A percentile compares a stretch with the other conserved stretches of the same genome.
These are phyloP conservation scores for Casuarina cunninghamiana DNA, from an alignment of 306 rosid genomes.

Conservation along the genomic window DNA sequence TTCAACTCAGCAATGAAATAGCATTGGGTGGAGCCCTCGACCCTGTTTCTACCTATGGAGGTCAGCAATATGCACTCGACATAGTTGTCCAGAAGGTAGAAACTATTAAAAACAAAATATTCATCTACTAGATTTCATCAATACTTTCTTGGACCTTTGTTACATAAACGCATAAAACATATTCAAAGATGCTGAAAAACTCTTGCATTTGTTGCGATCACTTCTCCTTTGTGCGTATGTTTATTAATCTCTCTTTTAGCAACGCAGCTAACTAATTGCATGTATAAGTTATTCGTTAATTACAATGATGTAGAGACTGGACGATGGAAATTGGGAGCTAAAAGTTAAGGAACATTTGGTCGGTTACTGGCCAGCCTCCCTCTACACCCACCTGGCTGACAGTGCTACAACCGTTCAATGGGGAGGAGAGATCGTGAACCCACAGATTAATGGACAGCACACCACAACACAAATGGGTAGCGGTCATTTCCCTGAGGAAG, in stretches of 20 bases:
- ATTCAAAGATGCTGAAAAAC: no score
- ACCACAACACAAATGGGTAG: constrained; percentile 68
- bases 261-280: no score
- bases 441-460: constrained; percentile 48
- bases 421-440: constrained; percentile 66
- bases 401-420: constrained; percentile 58
- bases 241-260: no score
- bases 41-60: constrained; percentile 52
- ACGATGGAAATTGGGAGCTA: constrained; percentile 66
- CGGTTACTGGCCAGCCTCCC: constrained; percentile 60
- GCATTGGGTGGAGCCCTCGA: constrained; percentile 56
- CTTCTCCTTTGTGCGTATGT: background rate
- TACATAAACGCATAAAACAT: no score
- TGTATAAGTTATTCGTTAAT: background rate
- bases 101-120: no score
- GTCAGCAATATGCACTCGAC: constrained; percentile 55
- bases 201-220: background rate
- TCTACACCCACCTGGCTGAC: constrained; percentile 52
- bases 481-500: constrained; percentile 60
- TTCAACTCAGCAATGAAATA: constrained; percentile 52
- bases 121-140: no score
- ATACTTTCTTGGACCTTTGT: no score
- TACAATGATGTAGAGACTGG: constrained; percentile 39
- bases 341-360: constrained; percentile 49
- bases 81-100: constrained; percentile 59